Base-by-base conservation (phyloP, 495 filamentous ascomycete species). In the Neurospora sp. region DNA sequence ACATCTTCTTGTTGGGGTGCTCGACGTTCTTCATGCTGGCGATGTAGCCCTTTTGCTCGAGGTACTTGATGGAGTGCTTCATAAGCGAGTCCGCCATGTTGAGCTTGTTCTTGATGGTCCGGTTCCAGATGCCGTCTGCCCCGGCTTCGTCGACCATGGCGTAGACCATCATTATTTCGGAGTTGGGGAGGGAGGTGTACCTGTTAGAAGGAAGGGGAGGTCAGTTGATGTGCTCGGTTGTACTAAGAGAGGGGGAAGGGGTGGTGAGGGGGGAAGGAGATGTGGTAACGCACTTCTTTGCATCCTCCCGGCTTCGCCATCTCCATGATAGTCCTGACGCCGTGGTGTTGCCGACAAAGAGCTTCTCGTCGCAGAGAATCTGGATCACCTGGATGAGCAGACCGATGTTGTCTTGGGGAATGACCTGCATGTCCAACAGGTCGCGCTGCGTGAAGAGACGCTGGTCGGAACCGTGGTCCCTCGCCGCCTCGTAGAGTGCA, bases 91-190 rank as follows among this genome's bases (percentile, higher is more conserved):
- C 91, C 82, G 95, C 92, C 75, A 97, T 85, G 77, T 92, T 92
- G 38, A 91, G 90, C 72, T 89, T 88, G 66, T 82, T 86, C 77
- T 92, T 90, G 72, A 99, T 90, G 4, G 89, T 89, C 74, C 92
- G 90, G 69, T 91, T 89, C 96, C 96, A 99, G 72, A 96, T 92
- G 38, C 95, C 96, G 73, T 94, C 90, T 54, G 86, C 86, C 35
- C 89, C 92, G 35, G 91, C 89, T 70, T 91, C 89, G 77, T 98
- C 94, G 76, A 99, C 94, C 74, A 91, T 88, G 73, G 88, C 87
- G 86, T 95, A 98, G 5, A 98, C 89, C 71, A 96, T 83, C 75
- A 88, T 87, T 78, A 96, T 93, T 74, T 97, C 92, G 38, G 85
- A 80, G 75, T 80, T 82, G 4, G 81, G 88, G 37, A 93, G 87